Evolutionary conservation across 2,329 filamentous ascomycete species (phyloP).

Genomic region (Sporothrix sp.): DNA sequence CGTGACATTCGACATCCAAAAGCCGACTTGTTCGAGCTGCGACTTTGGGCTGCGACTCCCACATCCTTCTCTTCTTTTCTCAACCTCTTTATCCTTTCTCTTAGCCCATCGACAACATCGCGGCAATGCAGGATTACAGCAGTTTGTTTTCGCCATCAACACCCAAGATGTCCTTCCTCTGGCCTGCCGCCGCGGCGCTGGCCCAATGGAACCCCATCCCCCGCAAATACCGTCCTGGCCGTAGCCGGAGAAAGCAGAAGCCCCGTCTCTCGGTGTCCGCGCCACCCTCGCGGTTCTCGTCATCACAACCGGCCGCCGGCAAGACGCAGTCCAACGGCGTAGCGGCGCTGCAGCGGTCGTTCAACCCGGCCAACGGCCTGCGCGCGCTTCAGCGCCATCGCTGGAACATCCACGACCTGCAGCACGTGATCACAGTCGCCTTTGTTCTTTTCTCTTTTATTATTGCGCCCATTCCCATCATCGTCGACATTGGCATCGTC

Average conservation of each 20-base stretch:
- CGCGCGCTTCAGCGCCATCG: slow-evolving; percentile 64
- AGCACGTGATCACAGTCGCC: slow-evolving; percentile 67
- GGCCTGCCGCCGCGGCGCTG: slow-evolving; percentile 22
- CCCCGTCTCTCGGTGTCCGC: slow-evolving; percentile 13
- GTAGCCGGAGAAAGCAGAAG: slow-evolving; percentile 11
- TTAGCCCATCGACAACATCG: too few species aligned
- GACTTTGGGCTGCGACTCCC: too few species aligned
- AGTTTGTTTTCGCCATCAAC: slow-evolving; percentile 20
- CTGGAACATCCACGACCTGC: slow-evolving; percentile 75
- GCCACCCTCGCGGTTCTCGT: slow-evolving; percentile 17
- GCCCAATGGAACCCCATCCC: slow-evolving; percentile 26
- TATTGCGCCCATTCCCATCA: slow-evolving; percentile 70
- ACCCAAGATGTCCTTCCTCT: slow-evolving; percentile 23
- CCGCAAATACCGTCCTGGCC: slow-evolving; percentile 23
- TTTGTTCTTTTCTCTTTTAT: slow-evolving; percentile 74
- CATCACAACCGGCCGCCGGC: slow-evolving; percentile 2
- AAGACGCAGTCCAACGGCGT: slow-evolving; percentile 44
- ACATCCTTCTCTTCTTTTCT: neutral
- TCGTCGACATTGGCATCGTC: slow-evolving; percentile 66
- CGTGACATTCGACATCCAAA: too few species aligned
- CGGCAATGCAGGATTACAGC: slow-evolving; percentile 22
- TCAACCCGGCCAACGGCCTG: slow-evolving; percentile 69
- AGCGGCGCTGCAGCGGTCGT: slow-evolving; percentile 68
- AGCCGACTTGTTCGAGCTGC: too few species aligned
- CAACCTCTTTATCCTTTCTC: neutral